These are phyloP conservation scores for Pseudocercospora pini-densiflorae DNA, from an alignment of 2,329 filamentous ascomycete species.

Conservation along the genomic window DNA sequence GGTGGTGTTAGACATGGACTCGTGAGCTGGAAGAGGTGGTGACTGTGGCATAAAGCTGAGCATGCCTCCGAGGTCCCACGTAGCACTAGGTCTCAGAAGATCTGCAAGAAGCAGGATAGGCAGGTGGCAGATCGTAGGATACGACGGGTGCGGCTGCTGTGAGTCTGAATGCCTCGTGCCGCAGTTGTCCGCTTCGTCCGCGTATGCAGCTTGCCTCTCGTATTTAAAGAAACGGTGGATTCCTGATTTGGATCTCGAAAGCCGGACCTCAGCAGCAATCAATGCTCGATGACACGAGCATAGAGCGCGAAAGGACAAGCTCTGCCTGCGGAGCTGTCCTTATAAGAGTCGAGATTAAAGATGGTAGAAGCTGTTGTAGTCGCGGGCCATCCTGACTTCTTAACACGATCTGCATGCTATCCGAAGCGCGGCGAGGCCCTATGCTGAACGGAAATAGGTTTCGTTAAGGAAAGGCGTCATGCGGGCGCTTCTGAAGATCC, in stretches of 20 bases:
- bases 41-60: conserved; percentile 37
- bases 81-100: conserved; percentile 5
- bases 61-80: conserved; percentile 33
- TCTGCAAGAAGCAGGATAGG: neutral
- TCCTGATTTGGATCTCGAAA: conserved; percentile 4
- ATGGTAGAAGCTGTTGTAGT: conserved; percentile 9
- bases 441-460: conserved; percentile 19
- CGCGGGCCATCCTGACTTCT: conserved; percentile 15
- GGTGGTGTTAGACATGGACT: conserved; percentile 42
- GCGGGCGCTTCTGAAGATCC: conserved; percentile 16
- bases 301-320: neutral
- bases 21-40: conserved; percentile 35
- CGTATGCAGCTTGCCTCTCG: conserved; percentile 18
- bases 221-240: conserved; percentile 7
- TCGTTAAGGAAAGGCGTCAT: conserved; percentile 13
- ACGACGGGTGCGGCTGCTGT: neutral
- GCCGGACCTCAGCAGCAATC: conserved; percentile 10
- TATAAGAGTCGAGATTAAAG: conserved; percentile 7
- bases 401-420: conserved; percentile 5
- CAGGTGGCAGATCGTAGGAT: conserved; percentile 4
- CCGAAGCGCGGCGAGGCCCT: conserved; percentile 6
- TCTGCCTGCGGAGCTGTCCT: conserved; percentile 5
- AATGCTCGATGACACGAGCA: conserved; percentile 14
- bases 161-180: conserved; percentile 8
- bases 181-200: conserved; percentile 4